phyloP scores from a whole-genome alignment of 2,329 filamentous ascomycete genomes.

The Pyrenophora graminea region DNA sequence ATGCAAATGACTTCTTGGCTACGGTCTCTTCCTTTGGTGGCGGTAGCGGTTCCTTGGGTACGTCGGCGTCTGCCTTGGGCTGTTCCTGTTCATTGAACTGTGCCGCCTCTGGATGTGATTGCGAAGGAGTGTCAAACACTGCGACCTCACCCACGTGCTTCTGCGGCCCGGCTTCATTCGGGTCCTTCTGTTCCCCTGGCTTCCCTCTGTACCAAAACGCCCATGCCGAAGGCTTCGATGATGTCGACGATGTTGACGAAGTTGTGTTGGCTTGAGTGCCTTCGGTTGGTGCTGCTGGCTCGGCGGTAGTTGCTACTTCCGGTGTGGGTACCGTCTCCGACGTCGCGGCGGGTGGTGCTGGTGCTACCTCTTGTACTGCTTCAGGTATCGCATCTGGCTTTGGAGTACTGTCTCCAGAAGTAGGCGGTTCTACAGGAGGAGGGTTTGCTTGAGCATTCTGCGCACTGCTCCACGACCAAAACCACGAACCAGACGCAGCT shows the following conservation, averaged over 20 bases:
- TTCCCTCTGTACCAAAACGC: slow-evolving; percentile 76
- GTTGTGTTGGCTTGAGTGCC: slow-evolving; percentile 8
- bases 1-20: slow-evolving; percentile 37
- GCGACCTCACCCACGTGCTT: slow-evolving; percentile 59
- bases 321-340: slow-evolving; percentile 5
- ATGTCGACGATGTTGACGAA: slow-evolving; percentile 34
- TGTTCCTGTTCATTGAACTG: slow-evolving; percentile 54
- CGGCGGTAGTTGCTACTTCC: slow-evolving; percentile 4
- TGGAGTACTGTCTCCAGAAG: slow-evolving; percentile 5
- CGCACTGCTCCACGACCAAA: slow-evolving; percentile 54
- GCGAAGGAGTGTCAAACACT: slow-evolving; percentile 56
- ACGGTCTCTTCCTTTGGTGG: slow-evolving; percentile 25
- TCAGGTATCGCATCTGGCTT: slow-evolving; percentile 17
- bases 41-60: slow-evolving; percentile 23
- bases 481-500: slow-evolving; percentile 50
- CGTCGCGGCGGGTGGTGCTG: background rate
- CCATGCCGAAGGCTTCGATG: slow-evolving; percentile 67
- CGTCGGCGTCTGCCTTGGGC: slow-evolving; percentile 19
- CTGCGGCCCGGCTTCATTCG: slow-evolving; percentile 61
- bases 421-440: slow-evolving; percentile 21
- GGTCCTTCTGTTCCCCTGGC: slow-evolving; percentile 56
- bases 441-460: slow-evolving; percentile 48
- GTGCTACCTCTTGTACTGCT: background rate
- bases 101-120: slow-evolving; percentile 55
- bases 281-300: slow-evolving; percentile 15